Base-by-base conservation (phyloP, 2,329 filamentous ascomycete genomes). In the Aspergillus caelatus region DNA sequence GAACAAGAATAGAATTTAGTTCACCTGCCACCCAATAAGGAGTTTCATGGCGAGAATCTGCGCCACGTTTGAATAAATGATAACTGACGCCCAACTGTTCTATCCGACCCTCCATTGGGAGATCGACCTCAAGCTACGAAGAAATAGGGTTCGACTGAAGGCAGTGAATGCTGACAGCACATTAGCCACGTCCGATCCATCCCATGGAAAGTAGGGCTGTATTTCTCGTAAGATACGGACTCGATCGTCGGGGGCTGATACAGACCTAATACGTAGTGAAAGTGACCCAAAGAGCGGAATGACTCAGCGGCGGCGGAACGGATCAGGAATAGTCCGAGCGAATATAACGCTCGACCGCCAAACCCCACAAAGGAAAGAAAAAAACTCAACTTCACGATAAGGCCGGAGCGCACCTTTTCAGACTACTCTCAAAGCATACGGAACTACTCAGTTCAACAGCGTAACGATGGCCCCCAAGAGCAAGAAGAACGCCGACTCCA, bases 401-500 rank as follows among this genome's bases (percentile, higher is more conserved):
- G 57, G 58, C 66, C 68, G 69, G 68, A 70, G 68, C 67, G 68
- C 68, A 68, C 41, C 28, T 58, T 64, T 58, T 57, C 28, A 54
- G n/a, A 28, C 46, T 46, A 39, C 41, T 45, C 61, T 62, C 55
- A 67, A 61, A 48, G 53, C 61, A 65, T 60, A 48, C 56, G 59
- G 64, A 68, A 68, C 61, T 71, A 59, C 46, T 52, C 67, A 68
- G 72, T 72, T 73, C 70, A 64, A 73, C 68, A 75, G 72, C 78
- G 79, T 80, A 80, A 83, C 80, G 84, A 89, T 89, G 87, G 86
- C 85, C 80, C 85, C 82, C 82, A 85, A 85, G 82, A 86, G 86
- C 85, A 83, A 83, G 78, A 96, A 94, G 86, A 89, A 92, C 83
- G 88, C 91, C 78, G 91, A 93, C 85, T 89, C 84, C 83, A 91